Evolutionary conservation across 257 asterid species (phyloP).

Genomic region (Penstemon newberryi): DNA sequence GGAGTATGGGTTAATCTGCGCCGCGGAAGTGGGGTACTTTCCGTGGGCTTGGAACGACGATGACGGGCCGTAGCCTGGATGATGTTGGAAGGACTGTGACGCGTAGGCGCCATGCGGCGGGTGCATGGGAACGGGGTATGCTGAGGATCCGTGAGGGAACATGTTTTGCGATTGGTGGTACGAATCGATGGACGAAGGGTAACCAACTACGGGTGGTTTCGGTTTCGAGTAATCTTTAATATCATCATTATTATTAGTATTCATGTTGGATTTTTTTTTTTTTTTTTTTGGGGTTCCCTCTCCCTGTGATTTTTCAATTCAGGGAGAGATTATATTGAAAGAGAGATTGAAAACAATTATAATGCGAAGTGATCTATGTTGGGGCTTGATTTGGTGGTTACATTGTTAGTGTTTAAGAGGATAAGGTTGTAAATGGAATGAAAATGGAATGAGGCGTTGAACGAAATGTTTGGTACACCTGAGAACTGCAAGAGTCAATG

Average conservation of each 20-base stretch:
- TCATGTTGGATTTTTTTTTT: background rate
- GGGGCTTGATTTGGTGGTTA: too few relatives aligned
- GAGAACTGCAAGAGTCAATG: too few relatives aligned
- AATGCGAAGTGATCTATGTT: too few relatives aligned
- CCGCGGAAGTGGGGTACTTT: background rate
- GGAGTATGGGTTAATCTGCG: conserved; percentile 15
- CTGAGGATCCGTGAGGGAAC: conserved; percentile 12
- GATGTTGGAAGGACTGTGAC: background rate
- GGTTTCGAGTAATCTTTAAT: too few relatives aligned
- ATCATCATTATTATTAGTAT: too few relatives aligned
- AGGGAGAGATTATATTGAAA: conserved; percentile 15
- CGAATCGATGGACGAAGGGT: conserved; percentile 34
- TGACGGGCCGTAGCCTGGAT: background rate
- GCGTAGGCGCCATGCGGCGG: background rate
- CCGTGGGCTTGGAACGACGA: conserved; percentile 4
- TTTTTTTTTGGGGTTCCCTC: conserved; percentile 13
- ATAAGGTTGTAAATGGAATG: too few relatives aligned
- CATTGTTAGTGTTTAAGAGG: too few relatives aligned
- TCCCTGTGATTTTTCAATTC: conserved; percentile 19
- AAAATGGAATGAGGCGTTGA: too few relatives aligned
- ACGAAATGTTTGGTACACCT: too few relatives aligned
- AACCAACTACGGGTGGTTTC: conserved; percentile 32
- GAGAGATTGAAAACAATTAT: too few relatives aligned
- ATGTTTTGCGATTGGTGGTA: conserved; percentile 28
- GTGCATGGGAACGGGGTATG: background rate